Conservation (phyloP, 108 stramenopile species). For the Nitzschia inconspicua region DNA sequence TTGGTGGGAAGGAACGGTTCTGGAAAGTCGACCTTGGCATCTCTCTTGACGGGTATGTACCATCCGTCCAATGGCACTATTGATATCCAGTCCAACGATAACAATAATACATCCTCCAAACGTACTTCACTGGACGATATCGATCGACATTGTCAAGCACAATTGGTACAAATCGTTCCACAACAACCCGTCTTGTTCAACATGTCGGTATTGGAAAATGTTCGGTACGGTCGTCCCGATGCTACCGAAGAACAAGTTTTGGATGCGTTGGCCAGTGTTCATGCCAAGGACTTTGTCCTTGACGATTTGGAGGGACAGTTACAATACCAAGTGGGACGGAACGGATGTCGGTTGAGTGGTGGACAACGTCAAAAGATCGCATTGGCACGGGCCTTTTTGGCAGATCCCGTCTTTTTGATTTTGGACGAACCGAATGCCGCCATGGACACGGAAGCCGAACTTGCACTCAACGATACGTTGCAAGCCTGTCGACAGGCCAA, state of each 20-base stretch:
- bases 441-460: slow-evolving; percentile 75
- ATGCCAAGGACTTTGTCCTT: slow-evolving; percentile 73
- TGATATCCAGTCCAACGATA: not conserved
- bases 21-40: slow-evolving; percentile 87
- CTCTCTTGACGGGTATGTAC: slow-evolving; percentile 89
- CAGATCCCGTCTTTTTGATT: slow-evolving; percentile 80
- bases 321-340: slow-evolving; percentile 80
- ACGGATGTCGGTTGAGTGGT: slow-evolving; percentile 88
- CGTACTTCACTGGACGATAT: slow-evolving; percentile 41
- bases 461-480: slow-evolving; percentile 65
- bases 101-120: not conserved
- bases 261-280: slow-evolving; percentile 51
- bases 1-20: slow-evolving; percentile 90
- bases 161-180: slow-evolving; percentile 88
- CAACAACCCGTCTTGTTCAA: slow-evolving; percentile 87
- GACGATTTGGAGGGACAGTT: slow-evolving; percentile 67
- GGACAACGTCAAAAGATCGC: slow-evolving; percentile 93
- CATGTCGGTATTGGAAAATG: slow-evolving; percentile 69
- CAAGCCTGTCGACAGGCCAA: slow-evolving; percentile 45
- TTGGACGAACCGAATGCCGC: slow-evolving; percentile 90
- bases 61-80: slow-evolving; percentile 49
- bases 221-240: slow-evolving; percentile 63
- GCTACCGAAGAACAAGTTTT: slow-evolving; percentile 51
- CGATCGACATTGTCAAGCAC: slow-evolving; percentile 40
- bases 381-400: slow-evolving; percentile 93